Conservation (phyloP, 2,329 filamentous ascomycete species). For the Colletotrichum eleusines region DNA sequence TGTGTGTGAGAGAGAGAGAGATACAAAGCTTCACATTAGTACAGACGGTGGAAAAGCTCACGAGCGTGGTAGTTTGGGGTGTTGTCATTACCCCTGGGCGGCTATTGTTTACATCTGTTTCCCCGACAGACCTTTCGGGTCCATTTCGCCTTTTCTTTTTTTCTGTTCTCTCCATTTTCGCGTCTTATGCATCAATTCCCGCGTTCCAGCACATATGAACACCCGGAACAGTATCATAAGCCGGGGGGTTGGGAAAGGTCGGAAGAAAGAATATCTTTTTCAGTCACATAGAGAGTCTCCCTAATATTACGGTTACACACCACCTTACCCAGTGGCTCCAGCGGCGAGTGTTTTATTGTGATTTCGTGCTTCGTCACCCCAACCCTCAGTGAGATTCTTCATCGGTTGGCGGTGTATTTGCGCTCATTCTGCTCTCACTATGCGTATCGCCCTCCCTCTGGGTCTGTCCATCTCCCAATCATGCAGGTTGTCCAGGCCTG, state of each 20-base stretch:
- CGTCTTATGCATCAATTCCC: neutral
- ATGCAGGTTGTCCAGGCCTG: neutral
- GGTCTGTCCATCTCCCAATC: neutral
- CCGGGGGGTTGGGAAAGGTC: too few relatives aligned
- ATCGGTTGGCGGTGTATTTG: neutral
- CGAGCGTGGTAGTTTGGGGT: neutral
- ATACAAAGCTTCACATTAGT: neutral
- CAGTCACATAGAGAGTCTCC: neutral
- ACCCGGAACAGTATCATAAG: neutral
- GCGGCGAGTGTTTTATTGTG: neutral
- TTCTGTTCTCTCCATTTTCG: neutral
- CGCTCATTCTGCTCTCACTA: too few relatives aligned
- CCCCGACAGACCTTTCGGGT: neutral
- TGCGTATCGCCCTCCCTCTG: neutral
- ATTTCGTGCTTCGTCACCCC: neutral
- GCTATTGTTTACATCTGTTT: neutral
- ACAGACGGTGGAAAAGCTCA: neutral
- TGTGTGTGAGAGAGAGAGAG: too few relatives aligned
- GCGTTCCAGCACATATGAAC: neutral
- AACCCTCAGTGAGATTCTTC: neutral
- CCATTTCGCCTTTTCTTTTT: neutral
- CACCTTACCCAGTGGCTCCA: neutral
- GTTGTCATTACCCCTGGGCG: neutral
- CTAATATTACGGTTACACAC: neutral
- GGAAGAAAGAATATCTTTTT: neutral